A percentile compares a stretch with the other conserved stretches of the same genome.
Evolutionary conservation across 768 basidiomycete species (phyloP).

Genomic region (Sporobolomyces pararoseus): DNA sequence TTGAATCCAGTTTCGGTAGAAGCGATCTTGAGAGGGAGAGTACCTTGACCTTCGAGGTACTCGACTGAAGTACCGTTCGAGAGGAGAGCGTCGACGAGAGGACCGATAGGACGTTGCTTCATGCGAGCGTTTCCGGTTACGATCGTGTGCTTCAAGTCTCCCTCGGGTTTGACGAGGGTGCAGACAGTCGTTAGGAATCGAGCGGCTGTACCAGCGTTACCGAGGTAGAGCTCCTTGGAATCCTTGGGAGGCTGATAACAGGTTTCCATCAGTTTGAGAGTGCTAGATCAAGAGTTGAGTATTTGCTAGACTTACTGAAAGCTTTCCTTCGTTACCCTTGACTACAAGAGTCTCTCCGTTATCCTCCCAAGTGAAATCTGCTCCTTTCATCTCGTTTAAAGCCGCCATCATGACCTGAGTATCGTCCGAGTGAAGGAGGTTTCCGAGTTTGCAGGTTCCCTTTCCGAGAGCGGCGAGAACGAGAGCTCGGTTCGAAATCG

Average conservation of each 20-base stretch:
- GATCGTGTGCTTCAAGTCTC: conserved; percentile 59
- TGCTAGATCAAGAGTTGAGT: no score
- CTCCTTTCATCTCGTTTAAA: conserved; percentile 82
- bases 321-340: conserved; percentile 72
- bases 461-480: conserved; percentile 86
- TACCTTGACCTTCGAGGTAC: conserved; percentile 75
- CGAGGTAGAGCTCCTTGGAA: conserved; percentile 86
- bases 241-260: conserved; percentile 58
- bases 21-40: conserved; percentile 79
- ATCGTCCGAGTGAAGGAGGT: conserved; percentile 92
- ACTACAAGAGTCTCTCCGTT: conserved; percentile 93
- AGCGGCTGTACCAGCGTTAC: conserved; percentile 95
- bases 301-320: conserved; percentile 53
- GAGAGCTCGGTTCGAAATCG: conserved; percentile 88
- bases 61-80: conserved; percentile 72
- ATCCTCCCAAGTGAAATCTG: conserved; percentile 90
- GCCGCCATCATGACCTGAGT: conserved; percentile 99
- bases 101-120: conserved; percentile 97
- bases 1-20: conserved; percentile 66
- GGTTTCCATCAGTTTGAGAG: background rate
- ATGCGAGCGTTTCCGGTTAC: conserved; percentile 97
- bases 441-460: conserved; percentile 81
- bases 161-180: conserved; percentile 65
- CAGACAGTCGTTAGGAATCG: conserved; percentile 97
- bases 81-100: conserved; percentile 81